Base-by-base conservation (phyloP, 2,329 filamentous ascomycete species). In the Nemania sp. region DNA sequence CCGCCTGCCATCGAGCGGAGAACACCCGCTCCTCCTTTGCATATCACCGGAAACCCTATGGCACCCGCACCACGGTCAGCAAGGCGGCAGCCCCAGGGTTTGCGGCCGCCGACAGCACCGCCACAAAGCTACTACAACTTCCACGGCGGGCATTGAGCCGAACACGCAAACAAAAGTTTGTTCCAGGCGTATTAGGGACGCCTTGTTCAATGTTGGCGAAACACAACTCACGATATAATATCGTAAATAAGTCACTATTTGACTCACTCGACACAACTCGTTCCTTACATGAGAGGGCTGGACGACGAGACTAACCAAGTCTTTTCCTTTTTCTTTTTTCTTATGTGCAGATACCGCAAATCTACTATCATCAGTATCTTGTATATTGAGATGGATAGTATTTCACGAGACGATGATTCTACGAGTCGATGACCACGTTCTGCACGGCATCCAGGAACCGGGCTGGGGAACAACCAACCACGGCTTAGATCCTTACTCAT, bases 1-100 rank as follows among this genome's bases (percentile, higher is more conserved):
- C 72, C 75, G 28, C 64, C 69, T 42, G 61, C 62, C 11, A 64
- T 71, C 39, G 71, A 72, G 30, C 67, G 74, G 56, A 72, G 74
- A 59, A 76, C 74, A 4, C 73, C 74, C 3, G 74, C 59, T 39
- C 73, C 74, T 7, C 73, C 62, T 22, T 61, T 54, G 34, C 57
- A 28, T 67, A 66, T 62, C 48, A 15, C 12, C 28, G 20, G 41
- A 22, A 67, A 68, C 24, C 65, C 65, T 28, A 62, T 69, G 40
- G 62, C 64, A 36, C 65, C 64, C 8, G 53, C 57, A 23, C 48
- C 52, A 17, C 44, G 54, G 23, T 51, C 59, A 53, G n/a, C n/a
- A n/a, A n/a, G n/a, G n/a, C n/a, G n/a, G n/a, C n/a, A 64, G 54
- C 61, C 63, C 52, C 59, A 62, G 43, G 45, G 40, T 37, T 56